A percentile compares a stretch with the other conserved stretches of the same genome.
Conservation (phyloP, 345 rosid species). For the Trapa incisa region DNA sequence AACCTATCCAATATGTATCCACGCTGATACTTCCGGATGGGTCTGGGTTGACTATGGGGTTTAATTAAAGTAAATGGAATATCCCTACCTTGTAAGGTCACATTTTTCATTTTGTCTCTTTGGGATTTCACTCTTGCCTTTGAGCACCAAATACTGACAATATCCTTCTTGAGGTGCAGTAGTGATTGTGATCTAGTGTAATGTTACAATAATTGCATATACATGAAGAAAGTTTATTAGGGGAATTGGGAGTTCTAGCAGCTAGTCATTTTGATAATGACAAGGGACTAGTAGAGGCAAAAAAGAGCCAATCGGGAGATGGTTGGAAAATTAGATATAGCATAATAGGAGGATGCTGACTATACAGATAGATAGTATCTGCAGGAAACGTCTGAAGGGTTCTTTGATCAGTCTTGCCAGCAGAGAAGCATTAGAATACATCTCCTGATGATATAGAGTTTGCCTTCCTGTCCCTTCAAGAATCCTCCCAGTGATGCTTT, state of each 20-base stretch:
- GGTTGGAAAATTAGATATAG: neutral
- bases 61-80: too few relatives aligned
- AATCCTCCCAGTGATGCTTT: conserved; percentile 29
- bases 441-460: conserved; percentile 43
- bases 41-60: too few relatives aligned
- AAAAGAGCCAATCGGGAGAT: neutral
- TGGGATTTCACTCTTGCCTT: too few relatives aligned
- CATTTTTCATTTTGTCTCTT: too few relatives aligned
- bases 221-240: too few relatives aligned
- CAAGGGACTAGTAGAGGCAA: neutral
- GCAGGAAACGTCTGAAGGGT: neutral
- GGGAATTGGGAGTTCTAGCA: neutral
- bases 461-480: conserved; percentile 34
- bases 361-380: neutral
- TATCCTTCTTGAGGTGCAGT: too few relatives aligned
- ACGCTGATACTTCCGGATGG: too few relatives aligned
- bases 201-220: too few relatives aligned
- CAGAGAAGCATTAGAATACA: conserved; percentile 48
- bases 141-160: neutral
- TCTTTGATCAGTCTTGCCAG: conserved; percentile 25
- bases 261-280: neutral
- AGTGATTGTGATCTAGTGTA: too few relatives aligned
- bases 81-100: too few relatives aligned
- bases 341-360: neutral
- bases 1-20: too few relatives aligned